These are phyloP conservation scores for Hebeloma cylindrosporum DNA, from an alignment of 768 basidiomycete species.

Conservation along the genomic window DNA sequence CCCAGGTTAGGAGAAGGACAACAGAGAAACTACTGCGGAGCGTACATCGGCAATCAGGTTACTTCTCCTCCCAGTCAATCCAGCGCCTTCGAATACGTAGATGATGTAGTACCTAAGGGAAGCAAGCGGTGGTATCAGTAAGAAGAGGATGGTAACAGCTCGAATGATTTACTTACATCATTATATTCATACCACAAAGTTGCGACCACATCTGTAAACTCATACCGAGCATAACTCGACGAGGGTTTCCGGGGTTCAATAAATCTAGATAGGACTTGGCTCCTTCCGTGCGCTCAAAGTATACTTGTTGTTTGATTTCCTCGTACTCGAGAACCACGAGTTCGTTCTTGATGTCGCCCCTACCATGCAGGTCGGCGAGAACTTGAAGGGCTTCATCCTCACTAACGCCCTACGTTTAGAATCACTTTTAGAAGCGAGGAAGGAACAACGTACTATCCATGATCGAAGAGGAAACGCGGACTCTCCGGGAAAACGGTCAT, in stretches of 20 bases:
- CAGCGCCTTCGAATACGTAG: conserved; percentile 77
- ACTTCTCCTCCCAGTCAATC: conserved; percentile 69
- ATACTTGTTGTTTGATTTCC: conserved; percentile 58
- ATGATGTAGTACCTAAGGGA: conserved; percentile 54
- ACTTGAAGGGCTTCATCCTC: conserved; percentile 68
- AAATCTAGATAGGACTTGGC: conserved; percentile 71
- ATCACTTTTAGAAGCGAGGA: not conserved
- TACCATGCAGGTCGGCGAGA: conserved; percentile 72
- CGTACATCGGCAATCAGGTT: conserved; percentile 66
- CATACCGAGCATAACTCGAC: conserved; percentile 69
- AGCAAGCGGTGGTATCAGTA: not conserved
- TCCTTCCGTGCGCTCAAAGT: conserved; percentile 66
- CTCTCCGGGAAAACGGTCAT: conserved; percentile 71
- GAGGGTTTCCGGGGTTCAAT: conserved; percentile 61
- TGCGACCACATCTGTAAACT: conserved; percentile 83
- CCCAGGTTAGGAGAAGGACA: not conserved
- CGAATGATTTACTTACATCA: conserved; percentile 72
- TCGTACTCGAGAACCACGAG: conserved; percentile 70
- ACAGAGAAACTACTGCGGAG: not conserved
- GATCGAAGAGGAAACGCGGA: conserved; percentile 72
- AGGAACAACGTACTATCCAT: conserved; percentile 40
- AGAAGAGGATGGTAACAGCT: not conserved
- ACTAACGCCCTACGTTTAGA: conserved; percentile 20
- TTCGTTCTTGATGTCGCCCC: conserved; percentile 54
- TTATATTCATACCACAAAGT: conserved; percentile 75